These are phyloP conservation scores for Collybiopsis luxurians DNA, from an alignment of 768 basidiomycete genomes.

Conservation along the genomic window DNA sequence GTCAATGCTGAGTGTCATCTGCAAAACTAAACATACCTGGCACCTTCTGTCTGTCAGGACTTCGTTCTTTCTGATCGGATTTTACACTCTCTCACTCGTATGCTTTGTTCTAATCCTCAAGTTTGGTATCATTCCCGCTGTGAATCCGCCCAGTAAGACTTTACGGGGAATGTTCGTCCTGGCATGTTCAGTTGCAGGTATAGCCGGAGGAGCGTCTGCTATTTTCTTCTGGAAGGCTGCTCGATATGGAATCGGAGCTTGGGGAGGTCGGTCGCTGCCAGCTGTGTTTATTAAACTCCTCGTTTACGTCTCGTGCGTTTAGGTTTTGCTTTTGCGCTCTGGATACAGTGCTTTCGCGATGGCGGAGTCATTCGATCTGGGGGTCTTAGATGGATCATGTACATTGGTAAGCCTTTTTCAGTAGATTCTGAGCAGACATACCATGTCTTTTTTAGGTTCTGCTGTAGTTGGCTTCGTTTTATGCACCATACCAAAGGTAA, in stretches of 20 bases:
- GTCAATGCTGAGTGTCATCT: conserved; percentile 21
- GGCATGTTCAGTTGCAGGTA: conserved; percentile 72
- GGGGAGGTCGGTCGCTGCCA: conserved; percentile 22
- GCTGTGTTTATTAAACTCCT: neutral
- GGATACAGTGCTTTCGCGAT: conserved; percentile 80
- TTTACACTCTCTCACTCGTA: conserved; percentile 84
- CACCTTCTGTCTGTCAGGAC: conserved; percentile 50
- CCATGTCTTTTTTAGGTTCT: conserved; percentile 42
- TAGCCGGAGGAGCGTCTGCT: conserved; percentile 79
- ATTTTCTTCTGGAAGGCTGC: conserved; percentile 94
- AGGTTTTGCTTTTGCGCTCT: conserved; percentile 84
- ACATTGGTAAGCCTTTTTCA: conserved; percentile 57
- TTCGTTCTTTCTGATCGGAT: conserved; percentile 90
- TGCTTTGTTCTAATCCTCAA: conserved; percentile 86
- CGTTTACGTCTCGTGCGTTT: conserved; percentile 5
- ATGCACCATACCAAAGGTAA: conserved; percentile 76
- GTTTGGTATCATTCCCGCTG: conserved; percentile 81
- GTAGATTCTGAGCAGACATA: conserved; percentile 17
- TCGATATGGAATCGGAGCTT: conserved; percentile 66
- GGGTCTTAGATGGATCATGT: conserved; percentile 86
- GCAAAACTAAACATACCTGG: conserved; percentile 5
- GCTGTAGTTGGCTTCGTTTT: conserved; percentile 77
- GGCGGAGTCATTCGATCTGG: conserved; percentile 79
- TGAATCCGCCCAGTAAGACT: conserved; percentile 76
- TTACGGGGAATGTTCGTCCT: conserved; percentile 91